phyloP scores from a whole-genome alignment of 2,329 filamentous ascomycete genomes.

The Exutisphaerella laricina region DNA sequence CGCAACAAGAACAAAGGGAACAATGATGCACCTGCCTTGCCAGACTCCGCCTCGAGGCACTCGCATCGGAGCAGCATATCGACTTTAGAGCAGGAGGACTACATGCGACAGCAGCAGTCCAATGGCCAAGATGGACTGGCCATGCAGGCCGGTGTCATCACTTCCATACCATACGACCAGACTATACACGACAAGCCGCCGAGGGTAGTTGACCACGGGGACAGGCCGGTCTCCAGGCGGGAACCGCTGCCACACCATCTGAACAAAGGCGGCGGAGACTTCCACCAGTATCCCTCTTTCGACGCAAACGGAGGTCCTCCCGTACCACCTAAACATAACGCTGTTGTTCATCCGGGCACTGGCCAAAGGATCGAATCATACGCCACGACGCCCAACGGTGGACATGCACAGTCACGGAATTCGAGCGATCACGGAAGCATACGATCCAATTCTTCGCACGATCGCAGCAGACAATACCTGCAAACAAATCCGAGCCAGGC shows the following conservation, averaged over 20 bases:
- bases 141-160: conserved; percentile 75
- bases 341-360: conserved; percentile 13
- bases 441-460: conserved; percentile 57
- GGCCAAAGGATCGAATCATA: conserved; percentile 24
- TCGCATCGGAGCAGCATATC: conserved; percentile 57
- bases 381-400: conserved; percentile 54
- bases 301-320: conserved; percentile 49
- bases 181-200: conserved; percentile 60
- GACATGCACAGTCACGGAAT: conserved; percentile 30
- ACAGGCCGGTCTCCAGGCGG: conserved; percentile 54
- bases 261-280: conserved; percentile 71
- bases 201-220: conserved; percentile 66
- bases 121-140: conserved; percentile 53
- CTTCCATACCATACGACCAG: conserved; percentile 80
- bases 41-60: conserved; percentile 62
- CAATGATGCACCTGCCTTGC: conserved; percentile 60
- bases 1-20: conserved; percentile 70
- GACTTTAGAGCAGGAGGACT: conserved; percentile 27
- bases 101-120: conserved; percentile 30
- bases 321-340: conserved; percentile 27
- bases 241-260: conserved; percentile 78
- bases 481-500: conserved; percentile 46
- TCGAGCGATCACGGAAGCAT: conserved; percentile 57
- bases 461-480: conserved; percentile 48
- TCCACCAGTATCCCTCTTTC: conserved; percentile 74